Conservation (phyloP, 1,139 yeast species). For the Keqinozyma sinolaborantium region DNA sequence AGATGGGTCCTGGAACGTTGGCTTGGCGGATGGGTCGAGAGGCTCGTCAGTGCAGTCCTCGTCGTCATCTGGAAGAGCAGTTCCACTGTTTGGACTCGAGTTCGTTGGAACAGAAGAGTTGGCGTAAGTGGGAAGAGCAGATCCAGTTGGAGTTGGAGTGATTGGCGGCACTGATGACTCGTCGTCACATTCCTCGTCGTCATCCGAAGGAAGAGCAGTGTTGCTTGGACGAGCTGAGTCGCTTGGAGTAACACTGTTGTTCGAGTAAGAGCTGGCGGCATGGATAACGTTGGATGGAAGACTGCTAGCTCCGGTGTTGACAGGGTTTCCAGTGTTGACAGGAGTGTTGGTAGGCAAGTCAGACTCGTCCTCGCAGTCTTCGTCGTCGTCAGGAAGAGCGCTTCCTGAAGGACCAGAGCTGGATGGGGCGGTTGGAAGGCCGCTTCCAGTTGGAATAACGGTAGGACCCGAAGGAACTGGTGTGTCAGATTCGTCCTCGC, state of each 20-base stretch:
- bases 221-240: slow-evolving; percentile 2
- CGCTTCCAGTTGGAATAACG: slow-evolving; percentile 3
- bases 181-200: slow-evolving; percentile 8
- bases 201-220: slow-evolving; percentile 5
- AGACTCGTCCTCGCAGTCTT: slow-evolving; percentile 9
- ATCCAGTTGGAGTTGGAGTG: slow-evolving; percentile 3
- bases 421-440: slow-evolving; percentile 1
- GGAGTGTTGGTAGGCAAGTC: too few species aligned
- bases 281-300: too few species aligned
- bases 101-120: not conserved
- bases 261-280: too few species aligned
- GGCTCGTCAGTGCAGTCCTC: slow-evolving; percentile 10
- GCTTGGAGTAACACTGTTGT: too few species aligned
- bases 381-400: slow-evolving; percentile 9
- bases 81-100: slow-evolving; percentile 3
- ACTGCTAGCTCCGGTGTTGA: too few species aligned
- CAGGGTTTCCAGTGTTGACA: too few species aligned
- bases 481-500: slow-evolving; percentile 8
- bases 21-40: not conserved
- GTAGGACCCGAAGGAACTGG: slow-evolving; percentile 2
- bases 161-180: slow-evolving; percentile 4
- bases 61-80: slow-evolving; percentile 8
- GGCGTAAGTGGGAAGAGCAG: slow-evolving; percentile 3
- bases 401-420: slow-evolving; percentile 1
- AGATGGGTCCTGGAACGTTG: slow-evolving; percentile 2